Evolutionary conservation across 345 rosid genomes (phyloP), one percentile per base, ranked within the genome.

Genomic region (Nasturtium officinale): DNA sequence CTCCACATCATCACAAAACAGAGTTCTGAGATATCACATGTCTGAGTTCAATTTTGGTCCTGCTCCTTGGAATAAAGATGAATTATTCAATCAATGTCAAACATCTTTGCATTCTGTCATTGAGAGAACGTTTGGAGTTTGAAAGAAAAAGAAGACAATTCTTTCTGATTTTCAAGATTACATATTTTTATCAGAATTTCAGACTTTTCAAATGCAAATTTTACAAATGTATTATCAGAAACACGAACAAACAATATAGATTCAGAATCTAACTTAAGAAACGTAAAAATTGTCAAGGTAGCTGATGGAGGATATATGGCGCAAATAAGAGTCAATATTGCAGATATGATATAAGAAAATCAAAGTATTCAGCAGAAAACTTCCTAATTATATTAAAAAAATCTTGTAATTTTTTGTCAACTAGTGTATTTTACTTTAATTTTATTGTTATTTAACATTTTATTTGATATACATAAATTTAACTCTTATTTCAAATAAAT

Each of bases 211-310:
- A 12, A 47, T 47, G 23, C 2, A 17, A 5, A 48, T 9, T 48
- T 18, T 18, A 6, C 5, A 8, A 5, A 17, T 7, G 2, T 48
- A 48, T 18, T 48, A 12, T 8, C 2, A 3, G 1, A 18, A 1
- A 18, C 25, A 9, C 18, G 0, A 7, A 47, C 18, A 18, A 48
- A 48, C 53, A 48, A 9, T 5, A 9, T 0, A 48, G 3, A 48
- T 4, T 3, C 0, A 4, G 5, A 48, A 20, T 5, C 1, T 18
- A 12, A 9, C 9, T n/a, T 48, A 18, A 2, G 4, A 8, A 2
- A 48, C 5, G 18, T 9, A 2, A 1, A 18, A 17, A 10, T 2
- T 8, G 0, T 4, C 0, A 5, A 16, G 0, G 0, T 17, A 17
- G 12, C 0, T 7, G 12, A 47, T 16, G 23, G 52, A 17, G 52